Conservation (phyloP, 2,329 filamentous ascomycete species). For the Beauveria rudraprayagi region DNA sequence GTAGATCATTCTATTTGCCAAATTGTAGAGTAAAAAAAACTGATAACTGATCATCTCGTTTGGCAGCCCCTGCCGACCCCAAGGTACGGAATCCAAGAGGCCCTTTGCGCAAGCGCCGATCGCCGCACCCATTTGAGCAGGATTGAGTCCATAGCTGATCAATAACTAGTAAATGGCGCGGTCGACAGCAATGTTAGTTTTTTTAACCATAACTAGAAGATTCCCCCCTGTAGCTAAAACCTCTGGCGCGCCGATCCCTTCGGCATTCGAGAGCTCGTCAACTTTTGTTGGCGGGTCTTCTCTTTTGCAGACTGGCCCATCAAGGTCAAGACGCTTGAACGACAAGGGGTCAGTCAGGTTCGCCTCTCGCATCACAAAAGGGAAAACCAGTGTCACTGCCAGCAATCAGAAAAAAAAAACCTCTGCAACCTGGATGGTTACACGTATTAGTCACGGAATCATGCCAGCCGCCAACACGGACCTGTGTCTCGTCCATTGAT, state of each 20-base stretch:
- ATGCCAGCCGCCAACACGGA: background rate
- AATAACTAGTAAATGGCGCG: background rate
- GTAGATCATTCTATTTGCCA: too few species aligned
- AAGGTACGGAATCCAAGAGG: background rate
- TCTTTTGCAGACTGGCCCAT: background rate
- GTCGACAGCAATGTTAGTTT: background rate
- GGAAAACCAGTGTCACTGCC: background rate
- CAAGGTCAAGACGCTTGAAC: background rate
- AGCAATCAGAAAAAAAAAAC: background rate
- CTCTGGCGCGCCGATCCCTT: background rate
- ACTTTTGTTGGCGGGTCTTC: background rate
- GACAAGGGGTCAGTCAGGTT: background rate
- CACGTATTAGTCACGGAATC: background rate
- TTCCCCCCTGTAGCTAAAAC: background rate
- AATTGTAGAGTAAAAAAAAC: too few species aligned
- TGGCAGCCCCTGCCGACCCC: too few species aligned
- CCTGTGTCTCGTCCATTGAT: background rate
- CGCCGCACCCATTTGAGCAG: constrained; percentile 1
- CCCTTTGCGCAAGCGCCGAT: constrained; percentile 3
- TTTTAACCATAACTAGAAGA: background rate
- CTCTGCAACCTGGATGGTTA: constrained; percentile 6
- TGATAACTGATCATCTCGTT: too few species aligned
- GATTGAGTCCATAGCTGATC: background rate
- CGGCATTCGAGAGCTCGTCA: background rate
- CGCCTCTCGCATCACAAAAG: background rate